Evolutionary conservation across 1,284 basidiomycete species (phyloP).

Genomic region (Athelia sp.): DNA sequence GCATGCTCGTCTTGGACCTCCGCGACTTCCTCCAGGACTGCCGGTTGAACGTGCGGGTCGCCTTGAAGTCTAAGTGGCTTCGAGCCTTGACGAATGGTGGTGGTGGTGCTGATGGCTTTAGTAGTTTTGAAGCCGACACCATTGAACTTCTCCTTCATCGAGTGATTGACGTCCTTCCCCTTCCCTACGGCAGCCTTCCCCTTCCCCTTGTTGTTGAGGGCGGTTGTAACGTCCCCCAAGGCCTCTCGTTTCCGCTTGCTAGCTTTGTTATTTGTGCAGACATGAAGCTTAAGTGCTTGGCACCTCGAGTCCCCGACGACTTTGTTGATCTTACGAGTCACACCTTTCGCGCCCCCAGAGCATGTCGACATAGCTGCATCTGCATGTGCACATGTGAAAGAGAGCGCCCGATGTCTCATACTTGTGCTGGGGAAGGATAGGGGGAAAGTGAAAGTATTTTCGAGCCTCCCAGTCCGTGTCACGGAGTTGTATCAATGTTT

Average conservation of each 20-base stretch:
- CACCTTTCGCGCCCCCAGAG: no score
- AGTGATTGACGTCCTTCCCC: slow-evolving; percentile 30
- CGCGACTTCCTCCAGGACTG: slow-evolving; percentile 32
- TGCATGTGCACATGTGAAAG: no score
- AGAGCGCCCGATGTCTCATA: no score
- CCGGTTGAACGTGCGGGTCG: slow-evolving; percentile 9
- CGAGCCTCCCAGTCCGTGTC: no score
- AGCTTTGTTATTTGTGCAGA: no score
- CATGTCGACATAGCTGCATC: no score
- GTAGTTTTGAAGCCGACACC: slow-evolving; percentile 51
- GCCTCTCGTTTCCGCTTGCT: slow-evolving; percentile 75
- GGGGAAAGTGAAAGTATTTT: no score
- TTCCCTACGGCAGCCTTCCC: slow-evolving; percentile 35
- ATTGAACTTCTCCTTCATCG: slow-evolving; percentile 41
- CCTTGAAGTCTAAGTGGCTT: slow-evolving; percentile 10
- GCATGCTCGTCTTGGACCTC: slow-evolving; percentile 40
- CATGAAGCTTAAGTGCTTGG: no score
- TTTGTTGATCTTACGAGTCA: no score
- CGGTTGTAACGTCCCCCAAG: slow-evolving; percentile 59
- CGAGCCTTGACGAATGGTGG: slow-evolving; percentile 13
- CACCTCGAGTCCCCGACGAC: no score
- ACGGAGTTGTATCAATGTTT: no score
- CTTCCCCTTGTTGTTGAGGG: slow-evolving; percentile 39
- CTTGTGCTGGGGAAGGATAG: no score
- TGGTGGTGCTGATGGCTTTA: slow-evolving; percentile 28